Percentiles rank a stretch among this genome's conserved stretches.
Evolutionary conservation across 495 filamentous ascomycete species (phyloP).

Genomic region (Cudoniella acicularis): DNA sequence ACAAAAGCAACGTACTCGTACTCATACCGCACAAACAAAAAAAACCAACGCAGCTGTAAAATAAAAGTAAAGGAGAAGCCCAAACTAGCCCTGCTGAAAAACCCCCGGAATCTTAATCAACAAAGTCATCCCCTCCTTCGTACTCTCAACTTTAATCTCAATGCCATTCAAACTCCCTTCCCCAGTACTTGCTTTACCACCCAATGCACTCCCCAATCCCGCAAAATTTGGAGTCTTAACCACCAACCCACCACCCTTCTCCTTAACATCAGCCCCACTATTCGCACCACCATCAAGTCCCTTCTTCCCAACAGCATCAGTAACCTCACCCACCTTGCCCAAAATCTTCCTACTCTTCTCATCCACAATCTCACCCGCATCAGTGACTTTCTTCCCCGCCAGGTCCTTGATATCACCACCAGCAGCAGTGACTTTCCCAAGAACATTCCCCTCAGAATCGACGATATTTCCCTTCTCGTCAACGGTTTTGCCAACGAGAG

Average conservation of each 20-base stretch:
- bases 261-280: neutral
- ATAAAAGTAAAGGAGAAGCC: too few relatives aligned
- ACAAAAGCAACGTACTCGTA: too few relatives aligned
- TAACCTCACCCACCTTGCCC: neutral
- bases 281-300: neutral
- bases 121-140: conserved; percentile 19
- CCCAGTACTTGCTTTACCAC: too few relatives aligned
- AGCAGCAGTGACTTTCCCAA: conserved; percentile 30
- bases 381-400: conserved; percentile 27
- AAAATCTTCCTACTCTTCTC: conserved; percentile 1
- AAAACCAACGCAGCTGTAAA: too few relatives aligned
- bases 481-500: conserved; percentile 18
- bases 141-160: conserved; percentile 17
- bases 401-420: conserved; percentile 17
- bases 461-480: conserved; percentile 27
- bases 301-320: neutral
- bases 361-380: conserved; percentile 28
- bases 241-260: neutral
- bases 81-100: conserved; percentile 10
- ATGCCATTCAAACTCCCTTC: neutral
- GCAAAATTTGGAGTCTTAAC: neutral
- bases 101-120: conserved; percentile 15
- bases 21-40: too few relatives aligned
- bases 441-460: conserved; percentile 23
- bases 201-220: too few relatives aligned